phyloP scores from a whole-genome alignment of 75 land plant genomes.

The Pinus taeda region DNA sequence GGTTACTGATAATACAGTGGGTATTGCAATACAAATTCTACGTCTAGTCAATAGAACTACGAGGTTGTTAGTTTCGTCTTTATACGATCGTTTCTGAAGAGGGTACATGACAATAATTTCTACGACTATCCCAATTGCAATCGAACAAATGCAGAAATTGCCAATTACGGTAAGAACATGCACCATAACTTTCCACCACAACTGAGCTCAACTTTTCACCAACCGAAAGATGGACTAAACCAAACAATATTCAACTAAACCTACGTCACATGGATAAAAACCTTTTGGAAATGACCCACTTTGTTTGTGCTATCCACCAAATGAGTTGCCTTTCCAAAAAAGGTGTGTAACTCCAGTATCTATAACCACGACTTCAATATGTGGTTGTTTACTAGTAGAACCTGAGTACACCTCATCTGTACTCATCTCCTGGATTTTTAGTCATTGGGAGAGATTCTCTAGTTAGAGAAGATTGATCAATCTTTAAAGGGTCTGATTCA shows the following conservation, averaged over 20 bases:
- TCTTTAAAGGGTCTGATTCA: constrained; percentile 38
- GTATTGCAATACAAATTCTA: too few species aligned
- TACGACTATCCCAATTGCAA: too few species aligned
- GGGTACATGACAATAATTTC: too few species aligned
- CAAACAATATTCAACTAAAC: neutral
- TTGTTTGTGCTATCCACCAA: constrained; percentile 20
- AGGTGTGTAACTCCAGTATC: constrained; percentile 14
- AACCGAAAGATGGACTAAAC: neutral
- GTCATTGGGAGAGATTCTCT: constrained; percentile 65
- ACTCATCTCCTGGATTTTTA: too few species aligned
- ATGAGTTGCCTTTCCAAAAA: constrained; percentile 27
- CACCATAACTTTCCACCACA: neutral
- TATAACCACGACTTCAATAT: constrained; percentile 18
- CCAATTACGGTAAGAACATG: constrained; percentile 9
- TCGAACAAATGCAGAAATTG: neutral
- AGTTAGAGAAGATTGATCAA: constrained; percentile 56
- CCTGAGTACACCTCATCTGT: neutral
- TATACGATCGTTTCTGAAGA: too few species aligned
- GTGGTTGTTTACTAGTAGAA: constrained; percentile 24
- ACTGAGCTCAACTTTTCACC: neutral
- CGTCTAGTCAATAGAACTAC: too few species aligned
- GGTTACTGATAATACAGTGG: too few species aligned
- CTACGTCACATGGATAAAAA: neutral
- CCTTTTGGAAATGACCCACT: constrained; percentile 26
- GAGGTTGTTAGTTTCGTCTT: too few species aligned